A percentile compares a stretch with the other conserved stretches of the same genome.
Evolutionary conservation across 1,284 basidiomycete species (phyloP).

Genomic region (Pulchroboletus neoregius): DNA sequence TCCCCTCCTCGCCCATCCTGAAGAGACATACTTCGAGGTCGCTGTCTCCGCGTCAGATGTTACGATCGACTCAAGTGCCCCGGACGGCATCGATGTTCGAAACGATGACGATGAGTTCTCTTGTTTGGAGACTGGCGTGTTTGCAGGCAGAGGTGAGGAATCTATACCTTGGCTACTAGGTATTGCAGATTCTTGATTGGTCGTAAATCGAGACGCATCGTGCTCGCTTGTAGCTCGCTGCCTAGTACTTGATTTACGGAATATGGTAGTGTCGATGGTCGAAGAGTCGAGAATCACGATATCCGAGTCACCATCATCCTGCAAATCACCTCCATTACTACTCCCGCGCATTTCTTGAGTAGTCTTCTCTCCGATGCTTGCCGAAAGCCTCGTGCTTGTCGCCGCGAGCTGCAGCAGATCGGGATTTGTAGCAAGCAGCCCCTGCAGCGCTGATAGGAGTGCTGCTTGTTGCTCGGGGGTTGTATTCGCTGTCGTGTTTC

Average conservation of each 20-base stretch:
- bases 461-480: conserved; percentile 17
- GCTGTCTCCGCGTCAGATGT: conserved; percentile 6
- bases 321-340: neutral
- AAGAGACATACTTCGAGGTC: neutral
- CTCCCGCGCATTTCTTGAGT: neutral
- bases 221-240: neutral
- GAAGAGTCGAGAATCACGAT: conserved; percentile 32
- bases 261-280: conserved; percentile 23
- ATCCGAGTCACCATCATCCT: conserved; percentile 26
- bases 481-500: neutral
- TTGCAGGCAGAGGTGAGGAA: conserved; percentile 20
- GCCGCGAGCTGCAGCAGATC: conserved; percentile 17
- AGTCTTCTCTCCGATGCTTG: neutral
- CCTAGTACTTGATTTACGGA: conserved; percentile 19
- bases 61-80: neutral
- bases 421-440: conserved; percentile 21
- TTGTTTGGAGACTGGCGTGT: conserved; percentile 12
- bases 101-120: conserved; percentile 11
- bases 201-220: neutral
- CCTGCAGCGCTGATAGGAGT: conserved; percentile 23
- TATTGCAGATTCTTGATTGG: conserved; percentile 5
- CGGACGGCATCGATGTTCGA: conserved; percentile 9
- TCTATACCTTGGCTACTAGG: conserved; percentile 4
- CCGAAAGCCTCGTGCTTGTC: neutral
- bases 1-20: neutral